These are phyloP conservation scores for Trapa bicornis DNA, from an alignment of 345 rosid genomes.

Conservation along the genomic window DNA sequence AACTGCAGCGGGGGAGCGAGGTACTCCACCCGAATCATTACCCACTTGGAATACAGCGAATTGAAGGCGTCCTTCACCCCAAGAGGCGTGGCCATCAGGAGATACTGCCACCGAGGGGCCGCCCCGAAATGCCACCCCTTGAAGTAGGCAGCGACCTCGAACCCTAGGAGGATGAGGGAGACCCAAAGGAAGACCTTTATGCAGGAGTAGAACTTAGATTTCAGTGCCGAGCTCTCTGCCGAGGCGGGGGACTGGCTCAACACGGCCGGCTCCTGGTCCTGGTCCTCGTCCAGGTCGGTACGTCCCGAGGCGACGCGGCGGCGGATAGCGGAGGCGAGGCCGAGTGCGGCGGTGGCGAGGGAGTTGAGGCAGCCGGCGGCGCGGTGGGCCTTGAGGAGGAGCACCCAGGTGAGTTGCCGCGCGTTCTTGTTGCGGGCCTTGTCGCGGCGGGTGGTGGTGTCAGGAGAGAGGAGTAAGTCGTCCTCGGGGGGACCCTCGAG, in stretches of 20 bases:
- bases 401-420: conserved; percentile 94
- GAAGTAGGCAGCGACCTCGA: conserved; percentile 65
- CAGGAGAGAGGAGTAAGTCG: conserved; percentile 43
- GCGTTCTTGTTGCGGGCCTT: conserved; percentile 78
- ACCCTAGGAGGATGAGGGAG: conserved; percentile 48
- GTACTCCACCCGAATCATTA: conserved; percentile 68
- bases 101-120: conserved; percentile 38
- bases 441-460: conserved; percentile 20
- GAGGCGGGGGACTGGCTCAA: neutral
- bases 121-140: conserved; percentile 84
- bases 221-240: conserved; percentile 31
- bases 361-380: conserved; percentile 91
- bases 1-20: conserved; percentile 90
- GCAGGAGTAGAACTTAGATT: conserved; percentile 46
- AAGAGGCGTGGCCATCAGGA: conserved; percentile 33
- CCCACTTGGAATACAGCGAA: conserved; percentile 64
- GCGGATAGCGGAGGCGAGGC: conserved; percentile 51
- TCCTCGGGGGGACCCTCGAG: conserved; percentile 66
- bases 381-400: conserved; percentile 79
- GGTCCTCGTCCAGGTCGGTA: conserved; percentile 42
- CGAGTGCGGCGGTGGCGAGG: conserved; percentile 51
- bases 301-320: conserved; percentile 70
- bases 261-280: neutral
- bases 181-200: conserved; percentile 61
- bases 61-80: conserved; percentile 47